Evolutionary conservation across 2,329 filamentous ascomycete species (phyloP), one percentile per base, ranked within the genome.

Genomic region (Anthostomella pinea): DNA sequence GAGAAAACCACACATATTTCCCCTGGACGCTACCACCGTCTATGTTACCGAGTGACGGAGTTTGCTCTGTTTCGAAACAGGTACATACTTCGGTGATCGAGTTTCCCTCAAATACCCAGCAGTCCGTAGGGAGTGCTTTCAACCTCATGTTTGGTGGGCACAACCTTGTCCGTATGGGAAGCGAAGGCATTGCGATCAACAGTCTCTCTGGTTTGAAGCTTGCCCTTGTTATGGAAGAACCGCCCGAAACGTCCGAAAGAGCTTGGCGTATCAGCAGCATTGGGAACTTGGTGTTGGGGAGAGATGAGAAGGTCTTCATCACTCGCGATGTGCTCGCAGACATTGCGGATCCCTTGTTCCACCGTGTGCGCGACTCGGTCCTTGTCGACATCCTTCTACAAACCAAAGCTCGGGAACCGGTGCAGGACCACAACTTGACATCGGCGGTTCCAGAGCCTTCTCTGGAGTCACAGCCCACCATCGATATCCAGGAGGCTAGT

Each of bases 1-100:
- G 77, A 6, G 81, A 80, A 1, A 95, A 95, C 53, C 83, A 90
- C 59, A 91, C 85, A 0, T 83, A 87, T 52, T 97, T 89, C 55
- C 93, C 93, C 0, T 97, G 91, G 91, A 97, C 93, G 1, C 68
- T 98, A 0, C 91, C 93, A 0, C 69, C 72, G 1, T 73, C 78
- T 17, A 71, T 95, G 50, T 73, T 96, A 3, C 88, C 90, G 0
- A 64, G 68, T 8, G 80, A 94, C 53, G 91, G 85, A 1, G 83
- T 75, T n/a, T 95, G 87, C 49, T 74, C 83, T 4, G 79, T 77
- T 9, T 82, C 95, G 48, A 73, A 79, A 5, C 71, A 81, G 38
- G 83, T 84, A 13, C 72, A 83, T 8, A 85, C 87, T 3, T 81
- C 93, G 14, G 69, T 69, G 33, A 76, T 83, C 37, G 79, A 83